Evolutionary conservation across 106 monocot species (phyloP).

Genomic region (Dioscorea zingiberensis): DNA sequence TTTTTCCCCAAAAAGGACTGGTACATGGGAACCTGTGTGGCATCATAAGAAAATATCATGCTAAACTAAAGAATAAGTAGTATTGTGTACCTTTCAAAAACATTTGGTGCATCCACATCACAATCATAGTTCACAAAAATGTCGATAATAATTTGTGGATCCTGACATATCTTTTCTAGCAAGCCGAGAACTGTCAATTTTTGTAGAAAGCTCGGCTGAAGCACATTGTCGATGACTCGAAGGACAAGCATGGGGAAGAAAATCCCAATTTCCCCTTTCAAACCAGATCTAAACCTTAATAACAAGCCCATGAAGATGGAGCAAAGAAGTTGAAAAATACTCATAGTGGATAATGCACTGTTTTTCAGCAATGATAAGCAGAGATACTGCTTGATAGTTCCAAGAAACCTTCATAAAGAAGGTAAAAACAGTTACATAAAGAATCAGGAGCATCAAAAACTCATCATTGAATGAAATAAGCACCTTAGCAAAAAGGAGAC

Average conservation of each 20-base stretch:
- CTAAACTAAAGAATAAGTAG: not conserved
- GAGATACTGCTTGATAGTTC: slow-evolving; percentile 92
- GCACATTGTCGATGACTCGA: slow-evolving; percentile 86
- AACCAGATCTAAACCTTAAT: slow-evolving; percentile 76
- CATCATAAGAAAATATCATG: too few species aligned
- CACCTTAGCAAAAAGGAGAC: too few species aligned
- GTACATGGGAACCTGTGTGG: too few species aligned
- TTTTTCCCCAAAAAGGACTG: too few species aligned
- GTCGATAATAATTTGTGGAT: slow-evolving; percentile 87
- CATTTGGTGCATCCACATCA: slow-evolving; percentile 95
- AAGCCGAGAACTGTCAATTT: slow-evolving; percentile 93
- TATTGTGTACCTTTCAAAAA: slow-evolving; percentile 79
- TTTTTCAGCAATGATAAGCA: slow-evolving; percentile 97
- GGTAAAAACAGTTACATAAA: not conserved
- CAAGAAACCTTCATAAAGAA: slow-evolving; percentile 76
- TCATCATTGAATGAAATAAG: too few species aligned
- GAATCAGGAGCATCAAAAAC: too few species aligned
- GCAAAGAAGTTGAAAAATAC: slow-evolving; percentile 95
- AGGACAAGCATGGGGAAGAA: slow-evolving; percentile 99
- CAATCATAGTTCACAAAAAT: slow-evolving; percentile 99
- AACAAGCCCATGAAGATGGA: slow-evolving; percentile 77
- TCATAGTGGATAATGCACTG: slow-evolving; percentile 86
- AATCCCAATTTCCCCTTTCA: slow-evolving; percentile 94
- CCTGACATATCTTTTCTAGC: slow-evolving; percentile 80
- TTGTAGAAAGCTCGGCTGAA: slow-evolving; percentile 94